phyloP scores from a whole-genome alignment of 768 basidiomycete genomes.

The Phlebiopsis flavidoalba region DNA sequence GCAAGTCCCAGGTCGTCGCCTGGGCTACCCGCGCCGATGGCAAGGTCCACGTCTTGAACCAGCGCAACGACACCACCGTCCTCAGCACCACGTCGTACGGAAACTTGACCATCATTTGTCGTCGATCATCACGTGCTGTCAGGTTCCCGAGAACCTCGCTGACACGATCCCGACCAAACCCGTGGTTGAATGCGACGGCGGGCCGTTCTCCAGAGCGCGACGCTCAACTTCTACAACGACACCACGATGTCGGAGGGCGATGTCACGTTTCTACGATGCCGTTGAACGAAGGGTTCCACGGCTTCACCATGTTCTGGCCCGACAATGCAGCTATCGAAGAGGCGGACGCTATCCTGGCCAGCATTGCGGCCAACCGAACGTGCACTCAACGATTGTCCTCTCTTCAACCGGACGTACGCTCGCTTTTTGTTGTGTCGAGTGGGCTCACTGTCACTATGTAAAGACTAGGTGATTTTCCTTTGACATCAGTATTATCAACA shows the following conservation, averaged over 20 bases:
- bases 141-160: constrained; percentile 44
- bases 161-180: constrained; percentile 35
- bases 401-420: constrained; percentile 59
- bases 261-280: constrained; percentile 28
- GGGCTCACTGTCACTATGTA: no score
- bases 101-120: constrained; percentile 41
- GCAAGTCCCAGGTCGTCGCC: constrained; percentile 50
- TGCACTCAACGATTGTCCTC: constrained; percentile 37
- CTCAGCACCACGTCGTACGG: constrained; percentile 33
- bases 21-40: constrained; percentile 36
- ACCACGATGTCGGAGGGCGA: constrained; percentile 29
- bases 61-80: constrained; percentile 33
- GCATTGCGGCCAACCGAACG: constrained; percentile 39
- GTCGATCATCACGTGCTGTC: constrained; percentile 49
- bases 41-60: constrained; percentile 42
- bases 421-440: not conserved
- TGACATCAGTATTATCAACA: constrained; percentile 51
- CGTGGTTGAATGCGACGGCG: constrained; percentile 33
- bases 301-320: constrained; percentile 68
- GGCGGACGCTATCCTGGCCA: constrained; percentile 27
- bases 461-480: not conserved
- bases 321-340: constrained; percentile 42
- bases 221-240: constrained; percentile 18
- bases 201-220: constrained; percentile 21
- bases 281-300: constrained; percentile 34